Base-by-base conservation (phyloP, 805 yeast species). In the Candida nanaspora region DNA sequence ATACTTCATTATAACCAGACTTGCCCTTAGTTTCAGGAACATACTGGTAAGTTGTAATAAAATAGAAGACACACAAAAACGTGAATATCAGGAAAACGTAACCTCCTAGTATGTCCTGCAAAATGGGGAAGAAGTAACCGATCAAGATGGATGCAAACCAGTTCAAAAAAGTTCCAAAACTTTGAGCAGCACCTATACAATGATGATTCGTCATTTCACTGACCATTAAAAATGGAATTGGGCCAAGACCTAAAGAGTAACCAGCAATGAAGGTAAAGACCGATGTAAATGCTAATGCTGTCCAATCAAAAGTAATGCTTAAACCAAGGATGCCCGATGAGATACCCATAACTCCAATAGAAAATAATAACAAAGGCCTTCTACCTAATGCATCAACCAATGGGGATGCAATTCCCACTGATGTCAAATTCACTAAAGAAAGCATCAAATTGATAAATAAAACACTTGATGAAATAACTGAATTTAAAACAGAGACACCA, bases 61-160 rank as follows among this genome's bases (percentile, higher is more conserved):
- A 66, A 43, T 78, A 72, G 6, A 62, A 41, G 2, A 58, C 63
- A 49, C 86, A 75, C 52, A 73, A 65, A 4, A 62, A 38, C 1
- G 86, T 74, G 57, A 87, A 86, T 15, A 83, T 54, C 44, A 74
- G 67, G 63, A 82, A 87, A 25, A 82, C 86, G 18, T 72, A 74
- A 0, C 91, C 85, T 11, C 91, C 93, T 27, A 86, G 52, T 46
- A 60, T 48, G 19, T 66, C 64, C 54, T 79, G 75, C 23, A 81
- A 56, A 11, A 78, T 61, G 1, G 96, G 96, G 68, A 87, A 87
- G 19, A 76, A 57, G 48, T 69, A 82, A 1, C 89, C 93, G 19
- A 83, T 77, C 1, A 78, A 49, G 51, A 87, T 85, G 0, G 95
- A 82, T 1, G 93, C 82, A 7, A 83, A 49, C 95, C 96, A 87